Percentiles rank a stretch among this genome's conserved stretches.
Conservation (phyloP, 805 yeast genomes). For the Isabelozyma heimii region DNA sequence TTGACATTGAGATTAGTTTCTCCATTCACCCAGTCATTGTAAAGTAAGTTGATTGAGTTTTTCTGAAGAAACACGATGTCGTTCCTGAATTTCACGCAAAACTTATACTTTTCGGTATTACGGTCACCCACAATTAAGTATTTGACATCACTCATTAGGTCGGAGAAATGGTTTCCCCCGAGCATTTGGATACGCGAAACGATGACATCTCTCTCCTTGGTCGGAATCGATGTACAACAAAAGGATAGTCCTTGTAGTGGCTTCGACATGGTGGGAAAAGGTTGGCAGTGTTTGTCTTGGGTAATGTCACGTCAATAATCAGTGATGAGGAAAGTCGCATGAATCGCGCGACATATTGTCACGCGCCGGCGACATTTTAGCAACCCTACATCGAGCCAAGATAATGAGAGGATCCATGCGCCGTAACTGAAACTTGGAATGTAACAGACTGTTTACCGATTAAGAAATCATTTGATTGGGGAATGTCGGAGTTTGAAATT, state of each 20-base stretch:
- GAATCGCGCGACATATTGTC: too few species aligned
- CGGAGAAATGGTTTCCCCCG: conserved; percentile 59
- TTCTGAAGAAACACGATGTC: conserved; percentile 59
- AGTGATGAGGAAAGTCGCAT: neutral
- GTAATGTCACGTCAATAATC: neutral
- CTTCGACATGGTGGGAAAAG: conserved; percentile 5
- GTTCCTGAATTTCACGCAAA: conserved; percentile 46
- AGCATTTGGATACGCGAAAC: conserved; percentile 46
- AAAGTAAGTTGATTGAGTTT: conserved; percentile 41
- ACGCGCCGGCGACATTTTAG: too few species aligned
- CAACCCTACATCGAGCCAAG: too few species aligned
- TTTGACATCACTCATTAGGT: conserved; percentile 59
- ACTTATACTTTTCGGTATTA: conserved; percentile 54
- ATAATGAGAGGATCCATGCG: too few species aligned
- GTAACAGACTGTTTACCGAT: too few species aligned
- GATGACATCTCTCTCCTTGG: conserved; percentile 39
- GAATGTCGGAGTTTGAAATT: too few species aligned
- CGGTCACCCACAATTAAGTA: conserved; percentile 59
- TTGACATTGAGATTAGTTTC: conserved; percentile 15
- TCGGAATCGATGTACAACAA: conserved; percentile 55
- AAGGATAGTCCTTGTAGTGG: conserved; percentile 50
- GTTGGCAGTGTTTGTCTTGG: neutral
- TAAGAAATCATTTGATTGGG: too few species aligned
- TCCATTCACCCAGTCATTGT: conserved; percentile 54
- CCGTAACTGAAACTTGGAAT: too few species aligned